Evolutionary conservation across 768 basidiomycete genomes (phyloP), one percentile per base, ranked within the genome.

Genomic region (Termitomyces sp.): DNA sequence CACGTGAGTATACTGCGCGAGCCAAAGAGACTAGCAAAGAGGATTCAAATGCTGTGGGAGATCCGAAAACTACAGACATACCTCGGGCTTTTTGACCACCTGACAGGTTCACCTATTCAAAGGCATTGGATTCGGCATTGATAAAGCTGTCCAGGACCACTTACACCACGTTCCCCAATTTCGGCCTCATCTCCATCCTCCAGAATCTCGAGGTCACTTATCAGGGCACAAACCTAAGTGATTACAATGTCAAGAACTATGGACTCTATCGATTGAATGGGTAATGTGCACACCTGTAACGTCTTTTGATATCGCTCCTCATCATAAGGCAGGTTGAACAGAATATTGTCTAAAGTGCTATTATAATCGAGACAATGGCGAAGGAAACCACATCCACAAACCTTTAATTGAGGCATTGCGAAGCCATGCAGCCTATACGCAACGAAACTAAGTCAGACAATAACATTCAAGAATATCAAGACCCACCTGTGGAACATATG

Each of bases 181-280:
- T 94, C 92, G 0, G 90, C 85, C 62, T 90, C 86, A 62, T 94
- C 92, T 1, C 92, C 90, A 64, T 94, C 92, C 67, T 94, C 92
- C 16, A 94, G 75, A 55, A 94, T 92, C 51, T 85, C 81, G 34
- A 94, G 75, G 65, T 94, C 92, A 55, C 77, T 81, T 22, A 86
- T 73, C 22, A 94, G 75, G 1, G 91, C 90, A 60, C 80, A 82
- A n/a, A 72, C 78, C 80, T 81, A 59, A 2, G 3, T 22, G 7
- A 18, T 12, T 10, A 52, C 15, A 13, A 16, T 1, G 16, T 41
- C 37, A 33, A 7, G 20, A 41, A 15, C 29, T 37, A 18, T 4
- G 47, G 4, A 51, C 10, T 34, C 6, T 28, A 65, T 56, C 26
- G 70, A 68, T 54, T 29, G 70, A 68, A 64, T 78, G 39, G 22